Percentiles rank a stretch among this genome's conserved stretches.
These are phyloP conservation scores for Trametes cubensis DNA, from an alignment of 768 basidiomycete genomes.

Conservation along the genomic window DNA sequence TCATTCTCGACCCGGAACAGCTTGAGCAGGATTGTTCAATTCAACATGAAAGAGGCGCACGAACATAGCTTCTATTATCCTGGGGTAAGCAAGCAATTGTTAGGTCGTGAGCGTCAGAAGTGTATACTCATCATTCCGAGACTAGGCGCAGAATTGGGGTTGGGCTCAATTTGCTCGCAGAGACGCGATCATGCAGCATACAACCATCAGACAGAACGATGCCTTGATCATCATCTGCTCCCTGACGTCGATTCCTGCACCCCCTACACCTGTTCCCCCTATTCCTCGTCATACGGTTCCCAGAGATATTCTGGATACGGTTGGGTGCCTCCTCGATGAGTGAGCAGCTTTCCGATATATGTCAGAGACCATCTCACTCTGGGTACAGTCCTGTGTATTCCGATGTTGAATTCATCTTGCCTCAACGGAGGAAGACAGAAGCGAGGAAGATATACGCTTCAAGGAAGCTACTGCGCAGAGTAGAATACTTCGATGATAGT, in stretches of 20 bases:
- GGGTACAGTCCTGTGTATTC: conserved; percentile 62
- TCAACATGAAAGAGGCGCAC: conserved; percentile 74
- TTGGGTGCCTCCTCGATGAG: conserved; percentile 79
- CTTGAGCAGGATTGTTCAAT: conserved; percentile 53
- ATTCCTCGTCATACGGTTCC: conserved; percentile 61
- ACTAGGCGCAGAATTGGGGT: conserved; percentile 83
- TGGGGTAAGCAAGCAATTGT: background rate
- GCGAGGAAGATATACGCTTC: conserved; percentile 65
- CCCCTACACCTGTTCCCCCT: conserved; percentile 48
- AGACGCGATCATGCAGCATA: conserved; percentile 64
- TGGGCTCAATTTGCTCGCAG: conserved; percentile 85
- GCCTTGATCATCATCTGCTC: conserved; percentile 77
- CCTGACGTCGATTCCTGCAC: conserved; percentile 67
- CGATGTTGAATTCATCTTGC: conserved; percentile 80
- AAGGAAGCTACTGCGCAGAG: conserved; percentile 63
- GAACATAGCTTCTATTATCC: conserved; percentile 76
- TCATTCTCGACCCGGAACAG: conserved; percentile 33
- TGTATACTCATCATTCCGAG: background rate
- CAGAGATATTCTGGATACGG: conserved; percentile 62
- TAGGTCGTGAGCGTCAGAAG: background rate
- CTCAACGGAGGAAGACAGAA: conserved; percentile 44
- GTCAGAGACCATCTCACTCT: background rate
- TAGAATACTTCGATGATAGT: conserved; percentile 83
- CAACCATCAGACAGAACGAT: conserved; percentile 56
- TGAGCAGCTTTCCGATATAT: background rate